These are phyloP conservation scores for Melampsora abietis-canadensis DNA, from an alignment of 1,284 basidiomycete species.

Conservation along the genomic window DNA sequence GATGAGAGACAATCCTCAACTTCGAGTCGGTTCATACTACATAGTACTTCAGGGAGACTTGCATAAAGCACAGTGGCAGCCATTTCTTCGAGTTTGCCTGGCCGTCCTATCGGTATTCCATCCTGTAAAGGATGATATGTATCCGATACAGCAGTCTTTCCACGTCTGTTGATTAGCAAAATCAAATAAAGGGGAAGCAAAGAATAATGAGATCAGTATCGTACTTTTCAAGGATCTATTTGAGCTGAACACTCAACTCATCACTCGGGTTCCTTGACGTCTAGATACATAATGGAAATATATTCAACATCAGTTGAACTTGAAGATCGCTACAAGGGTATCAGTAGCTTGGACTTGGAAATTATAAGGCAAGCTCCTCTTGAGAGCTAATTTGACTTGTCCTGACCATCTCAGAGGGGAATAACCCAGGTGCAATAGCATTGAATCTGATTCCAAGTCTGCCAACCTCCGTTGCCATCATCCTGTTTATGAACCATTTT, in stretches of 20 bases:
- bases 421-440: conserved; percentile 49
- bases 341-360: too few relatives aligned
- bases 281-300: not conserved
- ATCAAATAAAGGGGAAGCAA: not conserved
- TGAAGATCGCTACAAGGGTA: too few relatives aligned
- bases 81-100: conserved; percentile 50
- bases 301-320: too few relatives aligned
- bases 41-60: conserved; percentile 5
- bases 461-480: conserved; percentile 25
- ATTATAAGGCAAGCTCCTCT: too few relatives aligned
- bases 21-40: too few relatives aligned
- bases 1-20: not conserved
- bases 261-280: conserved; percentile 26
- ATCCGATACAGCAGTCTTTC: conserved; percentile 35
- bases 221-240: too few relatives aligned
- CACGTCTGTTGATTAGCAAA: conserved; percentile 9
- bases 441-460: conserved; percentile 45
- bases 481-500: conserved; percentile 4
- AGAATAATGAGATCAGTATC: not conserved
- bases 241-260: conserved; percentile 21
- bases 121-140: conserved; percentile 33
- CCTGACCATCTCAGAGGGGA: conserved; percentile 46
- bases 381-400: too few relatives aligned
- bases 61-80: conserved; percentile 43
- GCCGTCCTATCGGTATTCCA: conserved; percentile 47